These are phyloP conservation scores for Inga oerstediana DNA, from an alignment of 306 rosid species.

Conservation along the genomic window DNA sequence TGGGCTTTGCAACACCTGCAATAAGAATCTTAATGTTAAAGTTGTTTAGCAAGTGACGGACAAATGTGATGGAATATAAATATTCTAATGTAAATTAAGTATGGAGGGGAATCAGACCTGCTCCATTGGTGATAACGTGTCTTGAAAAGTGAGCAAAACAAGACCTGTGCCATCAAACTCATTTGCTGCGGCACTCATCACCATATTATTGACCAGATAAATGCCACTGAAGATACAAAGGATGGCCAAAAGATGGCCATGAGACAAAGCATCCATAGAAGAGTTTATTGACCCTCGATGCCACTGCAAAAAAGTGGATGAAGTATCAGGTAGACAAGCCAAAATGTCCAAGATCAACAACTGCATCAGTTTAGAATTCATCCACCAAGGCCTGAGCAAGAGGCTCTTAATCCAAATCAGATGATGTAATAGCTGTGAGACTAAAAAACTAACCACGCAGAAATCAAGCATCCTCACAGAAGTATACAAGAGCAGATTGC, in stretches of 20 bases:
- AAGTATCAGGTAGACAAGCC: slow-evolving; percentile 41
- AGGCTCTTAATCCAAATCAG: neutral
- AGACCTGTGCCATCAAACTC: slow-evolving; percentile 63
- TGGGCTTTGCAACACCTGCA: slow-evolving; percentile 78
- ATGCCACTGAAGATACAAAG: slow-evolving; percentile 72
- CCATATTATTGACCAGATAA: slow-evolving; percentile 68
- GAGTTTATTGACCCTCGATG: slow-evolving; percentile 52
- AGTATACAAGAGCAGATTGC: neutral
- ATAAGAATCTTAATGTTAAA: slow-evolving; percentile 30
- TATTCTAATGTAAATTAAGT: slow-evolving; percentile 16
- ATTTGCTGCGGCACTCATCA: slow-evolving; percentile 70
- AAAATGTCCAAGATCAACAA: slow-evolving; percentile 6
- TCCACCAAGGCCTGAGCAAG: neutral
- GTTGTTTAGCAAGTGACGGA: slow-evolving; percentile 21
- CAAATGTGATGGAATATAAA: slow-evolving; percentile 5
- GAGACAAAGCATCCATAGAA: slow-evolving; percentile 73
- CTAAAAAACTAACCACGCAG: slow-evolving; percentile 2
- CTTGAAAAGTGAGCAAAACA: slow-evolving; percentile 76
- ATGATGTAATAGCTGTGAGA: neutral
- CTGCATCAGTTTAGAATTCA: neutral
- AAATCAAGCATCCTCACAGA: neutral
- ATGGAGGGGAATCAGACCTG: slow-evolving; percentile 59
- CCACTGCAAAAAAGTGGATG: slow-evolving; percentile 51
- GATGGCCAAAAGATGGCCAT: slow-evolving; percentile 76
- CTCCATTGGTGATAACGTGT: slow-evolving; percentile 72